These are phyloP conservation scores for Backusella macrospora DNA, from an alignment of 192 early-diverging fungal genomes.

Conservation along the genomic window DNA sequence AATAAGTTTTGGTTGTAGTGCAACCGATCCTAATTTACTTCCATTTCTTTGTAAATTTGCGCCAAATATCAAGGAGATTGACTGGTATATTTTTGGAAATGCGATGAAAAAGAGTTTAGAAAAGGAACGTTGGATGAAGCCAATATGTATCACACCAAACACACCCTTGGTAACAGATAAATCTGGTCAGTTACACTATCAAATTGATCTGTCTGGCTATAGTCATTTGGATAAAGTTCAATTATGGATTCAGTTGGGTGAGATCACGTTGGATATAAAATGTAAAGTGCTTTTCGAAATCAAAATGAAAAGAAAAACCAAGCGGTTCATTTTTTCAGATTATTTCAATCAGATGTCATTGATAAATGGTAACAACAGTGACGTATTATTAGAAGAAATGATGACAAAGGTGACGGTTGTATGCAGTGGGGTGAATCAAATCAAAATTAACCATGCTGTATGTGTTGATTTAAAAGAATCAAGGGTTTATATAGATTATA, in stretches of 20 bases:
- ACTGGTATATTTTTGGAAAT: constrained; percentile 7
- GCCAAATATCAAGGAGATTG: background rate
- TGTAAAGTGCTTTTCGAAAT: background rate
- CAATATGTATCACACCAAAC: background rate
- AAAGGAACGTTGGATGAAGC: background rate
- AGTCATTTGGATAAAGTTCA: background rate
- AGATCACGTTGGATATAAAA: background rate
- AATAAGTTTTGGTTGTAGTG: background rate
- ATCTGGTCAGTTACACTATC: background rate
- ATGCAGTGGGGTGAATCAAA: background rate
- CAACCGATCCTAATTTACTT: background rate
- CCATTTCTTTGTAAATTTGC: background rate
- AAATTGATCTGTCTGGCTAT: background rate
- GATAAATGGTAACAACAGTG: background rate
- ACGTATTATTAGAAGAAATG: background rate
- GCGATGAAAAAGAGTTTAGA: background rate
- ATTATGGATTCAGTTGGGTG: background rate
- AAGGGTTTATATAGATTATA: background rate
- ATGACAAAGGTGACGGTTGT: background rate
- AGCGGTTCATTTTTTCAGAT: background rate
- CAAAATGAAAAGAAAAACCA: background rate
- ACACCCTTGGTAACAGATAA: background rate
- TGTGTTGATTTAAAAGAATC: constrained; percentile 4
- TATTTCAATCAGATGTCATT: background rate
- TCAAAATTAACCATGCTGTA: background rate